Base-by-base conservation (phyloP, 2,329 filamentous ascomycete species). In the Fusarium phyllophilum region DNA sequence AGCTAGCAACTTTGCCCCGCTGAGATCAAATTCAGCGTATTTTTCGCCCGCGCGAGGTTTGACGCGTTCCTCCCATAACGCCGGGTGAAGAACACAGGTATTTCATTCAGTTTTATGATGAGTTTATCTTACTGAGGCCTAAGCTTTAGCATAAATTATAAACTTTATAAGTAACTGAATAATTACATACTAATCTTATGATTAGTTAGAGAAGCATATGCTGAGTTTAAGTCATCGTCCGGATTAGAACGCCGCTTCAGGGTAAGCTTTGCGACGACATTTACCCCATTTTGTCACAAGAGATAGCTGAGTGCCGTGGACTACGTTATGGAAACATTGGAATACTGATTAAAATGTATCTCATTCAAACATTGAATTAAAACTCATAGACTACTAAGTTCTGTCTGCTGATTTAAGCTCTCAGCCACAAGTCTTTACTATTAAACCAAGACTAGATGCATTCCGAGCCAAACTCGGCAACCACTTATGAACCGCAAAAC, bases 251-350 rank as follows among this genome's bases (percentile, higher is more conserved):
- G n/a, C 4, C 1, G n/a, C 48, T 34, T 15, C 9, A 52, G 31
- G 48, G 48, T 34, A 51, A 20, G 48, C 31, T 11, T 24, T 51
- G 17, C 5, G 14, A n/a, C 13, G 20, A 22, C 4, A 12, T 38
- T 20, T 11, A 26, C 18, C 8, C 6, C 17, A 15, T 24, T 26
- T 8, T 14, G 12, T 26, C 5, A 22, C 34, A 29, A 7, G 8
- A 14, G 11, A 22, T 7, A 10, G 10, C 33, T 17, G 13, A 1
- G 13, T 54, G 14, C 9, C 17, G 4, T 26, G 13, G 8, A 10
- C 2, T 36, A 22, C 2, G 3, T 8, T 2, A 11, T 4, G 1
- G 3, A 10, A 24, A 8, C 3, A 34, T 51, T 20, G 3, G 11
- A 7, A 24, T 24, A 33, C 7, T 6, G 9, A 1, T 24, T 17